These are phyloP conservation scores for Blastobotrys persicus DNA, from an alignment of 1,139 yeast genomes.

Conservation along the genomic window DNA sequence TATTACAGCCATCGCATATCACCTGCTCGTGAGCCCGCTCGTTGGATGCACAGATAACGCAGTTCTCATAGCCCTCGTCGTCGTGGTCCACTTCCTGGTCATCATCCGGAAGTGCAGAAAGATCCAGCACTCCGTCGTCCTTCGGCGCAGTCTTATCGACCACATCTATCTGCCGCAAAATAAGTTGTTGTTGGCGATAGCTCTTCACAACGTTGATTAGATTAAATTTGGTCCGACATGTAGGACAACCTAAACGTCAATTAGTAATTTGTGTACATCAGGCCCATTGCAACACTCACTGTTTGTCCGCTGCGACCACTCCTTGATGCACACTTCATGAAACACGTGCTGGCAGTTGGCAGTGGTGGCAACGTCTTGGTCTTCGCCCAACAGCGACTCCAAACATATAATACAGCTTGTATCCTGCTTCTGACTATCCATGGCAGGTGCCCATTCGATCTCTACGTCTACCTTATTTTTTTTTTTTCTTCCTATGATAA, in stretches of 20 bases:
- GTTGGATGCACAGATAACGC: conserved; percentile 35
- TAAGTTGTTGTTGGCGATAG: not conserved
- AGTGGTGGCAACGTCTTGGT: conserved; percentile 12
- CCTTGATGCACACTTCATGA: conserved; percentile 48
- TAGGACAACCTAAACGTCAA: conserved; percentile 43
- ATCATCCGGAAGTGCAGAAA: conserved; percentile 5
- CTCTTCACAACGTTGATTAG: conserved; percentile 6
- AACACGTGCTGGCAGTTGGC: conserved; percentile 45
- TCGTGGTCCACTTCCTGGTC: conserved; percentile 17
- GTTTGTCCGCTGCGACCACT: conserved; percentile 53
- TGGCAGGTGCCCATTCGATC: not conserved
- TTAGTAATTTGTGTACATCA: conserved; percentile 7
- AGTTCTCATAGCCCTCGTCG: conserved; percentile 22
- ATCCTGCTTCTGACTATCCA: not conserved
- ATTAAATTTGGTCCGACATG: conserved; percentile 45
- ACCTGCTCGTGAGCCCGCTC: conserved; percentile 33
- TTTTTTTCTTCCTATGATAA: not conserved
- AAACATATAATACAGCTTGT: conserved; percentile 29
- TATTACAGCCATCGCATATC: conserved; percentile 35
- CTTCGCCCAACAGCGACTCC: conserved; percentile 20
- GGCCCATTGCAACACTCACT: conserved; percentile 31
- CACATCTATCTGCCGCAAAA: conserved; percentile 19
- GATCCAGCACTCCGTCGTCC: conserved; percentile 17
- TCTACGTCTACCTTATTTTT: not conserved
- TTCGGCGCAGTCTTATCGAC: conserved; percentile 20